Conservation (phyloP, 225 moss, liverwort and hornwort genomes). For the Thuidium tamariscinum region DNA sequence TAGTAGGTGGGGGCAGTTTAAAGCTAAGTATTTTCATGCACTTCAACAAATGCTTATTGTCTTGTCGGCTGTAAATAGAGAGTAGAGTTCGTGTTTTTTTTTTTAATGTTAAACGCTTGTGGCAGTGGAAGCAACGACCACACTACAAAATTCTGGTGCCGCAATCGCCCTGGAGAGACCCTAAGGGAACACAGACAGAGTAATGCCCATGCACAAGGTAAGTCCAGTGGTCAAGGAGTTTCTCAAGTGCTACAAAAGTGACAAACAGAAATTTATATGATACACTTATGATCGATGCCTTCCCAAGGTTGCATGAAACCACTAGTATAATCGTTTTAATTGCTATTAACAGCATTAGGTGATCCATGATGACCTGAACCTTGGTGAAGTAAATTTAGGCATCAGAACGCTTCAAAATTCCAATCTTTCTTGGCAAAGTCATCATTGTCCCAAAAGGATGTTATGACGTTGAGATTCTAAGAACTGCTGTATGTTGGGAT, state of each 20-base stretch:
- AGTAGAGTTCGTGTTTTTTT: neutral
- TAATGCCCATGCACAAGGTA: conserved; percentile 79
- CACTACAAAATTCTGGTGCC: conserved; percentile 99
- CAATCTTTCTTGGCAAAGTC: neutral
- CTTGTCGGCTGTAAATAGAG: neutral
- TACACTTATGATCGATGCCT: neutral
- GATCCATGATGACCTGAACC: neutral
- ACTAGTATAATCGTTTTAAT: neutral
- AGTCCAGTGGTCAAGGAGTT: neutral
- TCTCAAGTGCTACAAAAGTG: neutral
- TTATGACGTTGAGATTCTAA: neutral
- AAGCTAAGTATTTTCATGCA: neutral
- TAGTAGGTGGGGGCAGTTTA: neutral
- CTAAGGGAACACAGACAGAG: conserved; percentile 77
- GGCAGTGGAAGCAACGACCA: conserved; percentile 96
- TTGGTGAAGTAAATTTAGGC: neutral
- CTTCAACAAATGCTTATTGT: neutral
- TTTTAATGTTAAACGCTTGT: neutral
- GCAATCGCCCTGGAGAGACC: conserved; percentile 95
- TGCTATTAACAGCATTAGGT: neutral
- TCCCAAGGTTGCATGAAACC: neutral
- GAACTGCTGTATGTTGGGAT: neutral
- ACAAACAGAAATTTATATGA: neutral
- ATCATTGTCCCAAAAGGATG: neutral
- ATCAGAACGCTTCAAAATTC: neutral